Percentiles rank a stretch among this genome's conserved stretches.
These are phyloP conservation scores for Pochonia chlamydosporia DNA, from an alignment of 2,329 filamentous ascomycete species.

Conservation along the genomic window DNA sequence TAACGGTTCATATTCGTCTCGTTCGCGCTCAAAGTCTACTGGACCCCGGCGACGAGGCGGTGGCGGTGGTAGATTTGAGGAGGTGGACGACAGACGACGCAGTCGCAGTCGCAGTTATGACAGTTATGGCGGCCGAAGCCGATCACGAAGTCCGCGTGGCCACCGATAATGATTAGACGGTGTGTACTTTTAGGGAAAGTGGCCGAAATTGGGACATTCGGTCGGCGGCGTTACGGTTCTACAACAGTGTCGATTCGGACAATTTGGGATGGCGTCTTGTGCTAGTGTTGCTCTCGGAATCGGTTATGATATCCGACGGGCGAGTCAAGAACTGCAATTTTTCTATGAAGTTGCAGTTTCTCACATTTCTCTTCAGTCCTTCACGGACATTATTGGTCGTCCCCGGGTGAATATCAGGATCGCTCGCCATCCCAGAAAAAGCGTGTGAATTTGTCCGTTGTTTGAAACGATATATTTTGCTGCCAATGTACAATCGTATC, in stretches of 20 bases:
- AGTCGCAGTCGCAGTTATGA: conserved; percentile 45
- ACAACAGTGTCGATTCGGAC: background rate
- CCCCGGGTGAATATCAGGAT: too few relatives aligned
- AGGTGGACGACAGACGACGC: conserved; percentile 26
- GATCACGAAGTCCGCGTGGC: conserved; percentile 32
- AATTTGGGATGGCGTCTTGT: background rate
- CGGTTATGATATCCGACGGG: too few relatives aligned
- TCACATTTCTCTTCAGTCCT: too few relatives aligned
- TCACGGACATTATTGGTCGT: too few relatives aligned
- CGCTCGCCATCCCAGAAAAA: too few relatives aligned
- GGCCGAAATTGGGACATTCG: background rate
- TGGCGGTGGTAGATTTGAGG: conserved; percentile 17
- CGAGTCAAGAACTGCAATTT: too few relatives aligned
- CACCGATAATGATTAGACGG: conserved; percentile 20
- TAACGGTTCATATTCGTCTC: conserved; percentile 37
- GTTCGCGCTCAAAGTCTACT: conserved; percentile 38
- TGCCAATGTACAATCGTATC: too few relatives aligned
- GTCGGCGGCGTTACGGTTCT: conserved; percentile 2
- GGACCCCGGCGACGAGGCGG: conserved; percentile 28
- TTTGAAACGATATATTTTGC: too few relatives aligned
- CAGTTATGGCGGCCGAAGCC: conserved; percentile 32
- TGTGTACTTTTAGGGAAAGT: background rate
- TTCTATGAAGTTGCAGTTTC: too few relatives aligned
- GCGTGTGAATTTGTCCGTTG: too few relatives aligned
- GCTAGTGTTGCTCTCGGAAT: too few relatives aligned